Evolutionary conservation across 2,329 filamentous ascomycete genomes (phyloP), one percentile per base, ranked within the genome.

Genomic region (Trichoderma lentiforme): DNA sequence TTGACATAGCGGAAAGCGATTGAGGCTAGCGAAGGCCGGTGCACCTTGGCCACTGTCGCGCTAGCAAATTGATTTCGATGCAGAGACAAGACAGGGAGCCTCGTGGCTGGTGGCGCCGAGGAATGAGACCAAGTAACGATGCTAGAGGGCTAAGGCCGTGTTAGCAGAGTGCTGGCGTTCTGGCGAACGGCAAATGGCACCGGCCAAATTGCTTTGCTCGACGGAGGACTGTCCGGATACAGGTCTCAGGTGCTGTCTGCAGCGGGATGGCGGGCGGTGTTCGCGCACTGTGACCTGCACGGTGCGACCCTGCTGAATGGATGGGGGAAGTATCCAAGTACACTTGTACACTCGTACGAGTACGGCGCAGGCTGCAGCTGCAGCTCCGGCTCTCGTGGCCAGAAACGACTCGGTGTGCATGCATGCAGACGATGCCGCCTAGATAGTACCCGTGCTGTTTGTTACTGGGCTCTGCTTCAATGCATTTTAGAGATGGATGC

Each of bases 41-140:
- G 58, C 34, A 53, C 56, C 34, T 34, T 30, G 32, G 18, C 66
- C 39, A 70, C 60, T 61, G 60, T 58, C 53, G 64, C 73, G 70
- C 72, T 73, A 74, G 68, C 65, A 74, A 66, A 71, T 69, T 74
- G 71, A 73, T 70, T 65, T 72, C 70, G 73, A 71, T 60, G 28
- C 11, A 53, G n/a, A 39, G 64, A 51, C 24, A 24, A 30, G 24
- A 57, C 28, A 39, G 28, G 64, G 24, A 39, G 64, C 47, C 51
- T 57, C 64, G 32, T 39, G 64, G 61, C 39, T 47, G 36, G 64
- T 57, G 64, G 47, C 51, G 51, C 47, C 51, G 30, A 67, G 43
- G 28, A 62, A 62, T 62, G 34, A 53, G 47, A 24, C 47, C 21
- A 51, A 51, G 47, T 14, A 24, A 21, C n/a, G 47, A 21, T 53